Percentiles rank a stretch among this genome's conserved stretches.
Conservation (phyloP, 2,329 filamentous ascomycete species). For the Fusarium avenaceum region DNA sequence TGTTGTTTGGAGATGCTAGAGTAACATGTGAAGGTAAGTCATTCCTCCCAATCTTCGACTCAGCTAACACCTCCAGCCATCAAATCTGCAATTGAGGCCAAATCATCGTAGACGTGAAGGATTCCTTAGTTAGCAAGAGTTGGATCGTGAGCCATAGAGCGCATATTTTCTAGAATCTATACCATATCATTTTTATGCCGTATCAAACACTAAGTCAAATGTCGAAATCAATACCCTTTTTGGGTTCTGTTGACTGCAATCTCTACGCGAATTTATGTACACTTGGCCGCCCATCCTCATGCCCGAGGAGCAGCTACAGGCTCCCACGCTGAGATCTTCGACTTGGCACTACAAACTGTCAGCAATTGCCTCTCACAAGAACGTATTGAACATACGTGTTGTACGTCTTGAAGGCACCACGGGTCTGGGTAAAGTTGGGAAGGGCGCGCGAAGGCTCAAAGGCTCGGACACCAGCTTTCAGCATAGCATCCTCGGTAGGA, state of each 20-base stretch:
- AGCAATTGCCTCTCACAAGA: constrained; percentile 17
- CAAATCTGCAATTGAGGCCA: constrained; percentile 57
- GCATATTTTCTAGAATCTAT: constrained; percentile 40
- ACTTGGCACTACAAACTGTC: constrained; percentile 59
- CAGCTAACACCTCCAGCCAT: constrained; percentile 55
- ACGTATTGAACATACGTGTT: constrained; percentile 79
- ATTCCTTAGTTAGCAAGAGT: constrained; percentile 31
- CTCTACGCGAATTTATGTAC: constrained; percentile 51
- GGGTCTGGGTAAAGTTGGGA: constrained; percentile 80
- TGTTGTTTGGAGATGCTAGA: constrained; percentile 93
- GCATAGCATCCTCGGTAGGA: constrained; percentile 79
- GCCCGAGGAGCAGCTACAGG: constrained; percentile 57
- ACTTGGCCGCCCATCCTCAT: constrained; percentile 43
- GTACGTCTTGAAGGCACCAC: constrained; percentile 91
- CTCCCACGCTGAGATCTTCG: constrained; percentile 68
- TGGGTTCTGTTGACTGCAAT: constrained; percentile 29
- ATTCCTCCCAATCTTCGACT: not conserved
- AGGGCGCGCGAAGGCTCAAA: constrained; percentile 83
- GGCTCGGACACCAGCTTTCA: constrained; percentile 74
- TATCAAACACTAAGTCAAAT: constrained; percentile 12
- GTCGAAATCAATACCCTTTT: constrained; percentile 34
- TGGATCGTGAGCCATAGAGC: constrained; percentile 42
- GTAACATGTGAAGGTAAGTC: constrained; percentile 80
- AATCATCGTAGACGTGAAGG: constrained; percentile 43
- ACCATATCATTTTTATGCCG: constrained; percentile 29